These are phyloP conservation scores for Blastomyces silverae DNA, from an alignment of 2,329 filamentous ascomycete genomes.

Conservation along the genomic window DNA sequence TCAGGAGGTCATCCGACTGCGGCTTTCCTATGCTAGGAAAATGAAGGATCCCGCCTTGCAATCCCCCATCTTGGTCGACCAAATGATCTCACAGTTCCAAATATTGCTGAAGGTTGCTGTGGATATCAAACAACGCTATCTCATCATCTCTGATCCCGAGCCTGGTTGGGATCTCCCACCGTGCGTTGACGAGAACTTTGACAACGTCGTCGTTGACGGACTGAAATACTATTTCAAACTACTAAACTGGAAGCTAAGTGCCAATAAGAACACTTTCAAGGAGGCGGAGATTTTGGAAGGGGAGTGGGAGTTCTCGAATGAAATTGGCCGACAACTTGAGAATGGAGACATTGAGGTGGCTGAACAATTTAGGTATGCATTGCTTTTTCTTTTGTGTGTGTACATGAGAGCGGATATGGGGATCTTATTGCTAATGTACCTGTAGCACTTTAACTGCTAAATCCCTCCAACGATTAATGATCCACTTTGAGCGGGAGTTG, in stretches of 20 bases:
- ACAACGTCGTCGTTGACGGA: slow-evolving; percentile 82
- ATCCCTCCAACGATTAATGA: slow-evolving; percentile 76
- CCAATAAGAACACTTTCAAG: slow-evolving; percentile 99
- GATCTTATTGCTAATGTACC: slow-evolving; percentile 26
- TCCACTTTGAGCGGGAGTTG: slow-evolving; percentile 87
- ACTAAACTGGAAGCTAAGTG: slow-evolving; percentile 93
- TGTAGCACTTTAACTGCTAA: slow-evolving; percentile 76
- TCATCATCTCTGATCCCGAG: slow-evolving; percentile 74
- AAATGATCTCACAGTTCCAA: slow-evolving; percentile 96
- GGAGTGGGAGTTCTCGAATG: slow-evolving; percentile 96
- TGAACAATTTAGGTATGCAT: slow-evolving; percentile 73
- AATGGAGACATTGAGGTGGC: slow-evolving; percentile 94
- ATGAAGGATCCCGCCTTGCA: slow-evolving; percentile 94
- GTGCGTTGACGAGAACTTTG: slow-evolving; percentile 95
- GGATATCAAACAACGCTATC: slow-evolving; percentile 83
- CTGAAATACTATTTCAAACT: slow-evolving; percentile 98
- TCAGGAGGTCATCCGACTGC: slow-evolving; percentile 90
- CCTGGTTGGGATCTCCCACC: slow-evolving; percentile 92
- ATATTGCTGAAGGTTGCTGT: slow-evolving; percentile 87
- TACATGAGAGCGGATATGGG: neutral
- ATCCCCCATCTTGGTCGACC: slow-evolving; percentile 88
- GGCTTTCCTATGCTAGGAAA: slow-evolving; percentile 83
- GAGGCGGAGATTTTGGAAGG: slow-evolving; percentile 95
- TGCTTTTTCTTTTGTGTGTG: neutral
- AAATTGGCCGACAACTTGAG: slow-evolving; percentile 83